Conservation (phyloP, 495 filamentous ascomycete genomes). For the Penicillium flavigenum region DNA sequence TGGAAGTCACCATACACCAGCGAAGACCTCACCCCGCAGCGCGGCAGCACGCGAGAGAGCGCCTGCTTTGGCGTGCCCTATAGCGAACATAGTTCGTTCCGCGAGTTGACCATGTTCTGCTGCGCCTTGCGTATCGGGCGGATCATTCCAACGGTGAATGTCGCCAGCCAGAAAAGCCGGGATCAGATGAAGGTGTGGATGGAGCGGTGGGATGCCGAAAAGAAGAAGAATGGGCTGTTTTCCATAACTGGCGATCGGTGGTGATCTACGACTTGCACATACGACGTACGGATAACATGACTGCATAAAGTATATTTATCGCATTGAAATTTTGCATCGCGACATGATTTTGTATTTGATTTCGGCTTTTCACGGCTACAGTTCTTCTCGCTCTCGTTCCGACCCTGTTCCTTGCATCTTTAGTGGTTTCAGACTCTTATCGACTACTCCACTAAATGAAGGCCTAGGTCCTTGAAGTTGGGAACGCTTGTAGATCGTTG, state of each 20-base stretch:
- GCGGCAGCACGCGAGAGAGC: conserved; percentile 72
- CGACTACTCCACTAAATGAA: neutral
- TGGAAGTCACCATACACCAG: conserved; percentile 71
- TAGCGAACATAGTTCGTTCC: conserved; percentile 89
- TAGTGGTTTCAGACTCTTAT: neutral
- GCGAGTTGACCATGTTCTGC: conserved; percentile 91
- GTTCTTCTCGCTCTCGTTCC: neutral
- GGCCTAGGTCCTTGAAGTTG: neutral
- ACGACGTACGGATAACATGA: neutral
- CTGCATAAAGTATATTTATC: neutral
- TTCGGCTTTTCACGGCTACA: neutral
- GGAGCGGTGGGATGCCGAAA: conserved; percentile 83
- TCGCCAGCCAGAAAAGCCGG: conserved; percentile 67
- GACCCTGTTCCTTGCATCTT: conserved; percentile 3
- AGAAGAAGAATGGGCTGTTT: conserved; percentile 75
- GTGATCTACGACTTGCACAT: conserved; percentile 16
- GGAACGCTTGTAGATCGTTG: conserved; percentile 3
- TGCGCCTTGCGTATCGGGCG: conserved; percentile 82
- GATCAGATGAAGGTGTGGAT: conserved; percentile 90
- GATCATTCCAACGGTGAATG: conserved; percentile 92
- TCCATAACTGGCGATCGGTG: conserved; percentile 27
- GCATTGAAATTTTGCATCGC: conserved; percentile 1
- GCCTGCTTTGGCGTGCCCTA: conserved; percentile 92
- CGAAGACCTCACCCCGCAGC: conserved; percentile 68
- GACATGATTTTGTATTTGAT: neutral